These are phyloP conservation scores for Hypoxylon fuscum DNA, from an alignment of 495 filamentous ascomycete species.

Conservation along the genomic window DNA sequence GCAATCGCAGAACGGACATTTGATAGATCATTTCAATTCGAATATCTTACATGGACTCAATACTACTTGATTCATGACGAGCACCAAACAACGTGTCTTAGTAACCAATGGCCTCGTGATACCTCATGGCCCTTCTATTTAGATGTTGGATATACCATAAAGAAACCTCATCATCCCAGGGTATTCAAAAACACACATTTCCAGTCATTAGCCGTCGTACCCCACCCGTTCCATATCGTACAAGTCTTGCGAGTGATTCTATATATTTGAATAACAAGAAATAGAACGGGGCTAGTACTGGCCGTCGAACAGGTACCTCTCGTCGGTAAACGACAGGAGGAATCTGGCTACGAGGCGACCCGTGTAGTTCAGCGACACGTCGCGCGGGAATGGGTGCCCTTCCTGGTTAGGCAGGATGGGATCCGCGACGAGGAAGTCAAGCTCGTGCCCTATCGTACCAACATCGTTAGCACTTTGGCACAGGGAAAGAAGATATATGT, in stretches of 20 bases:
- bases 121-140: not conserved
- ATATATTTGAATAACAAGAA: not conserved
- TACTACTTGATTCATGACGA: too few relatives aligned
- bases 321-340: slow-evolving; percentile 59
- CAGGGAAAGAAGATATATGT: slow-evolving; percentile 1
- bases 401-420: slow-evolving; percentile 55
- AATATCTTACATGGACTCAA: too few relatives aligned
- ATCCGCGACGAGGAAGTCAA: slow-evolving; percentile 57
- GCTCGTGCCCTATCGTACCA: slow-evolving; percentile 50
- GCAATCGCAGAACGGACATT: too few relatives aligned
- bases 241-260: slow-evolving; percentile 5
- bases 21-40: too few relatives aligned
- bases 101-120: not conserved
- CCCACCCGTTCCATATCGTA: slow-evolving; percentile 5
- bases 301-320: slow-evolving; percentile 48
- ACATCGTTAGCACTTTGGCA: slow-evolving; percentile 24
- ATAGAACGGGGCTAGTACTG: slow-evolving; percentile 27
- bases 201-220: too few relatives aligned
- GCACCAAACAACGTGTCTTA: too few relatives aligned
- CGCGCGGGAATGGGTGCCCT: slow-evolving; percentile 52
- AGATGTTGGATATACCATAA: not conserved
- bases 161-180: slow-evolving; percentile 22
- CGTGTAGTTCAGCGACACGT: slow-evolving; percentile 58
- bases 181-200: slow-evolving; percentile 13
- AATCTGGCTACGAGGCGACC: slow-evolving; percentile 60